Evolutionary conservation across 2,329 filamentous ascomycete species (phyloP), one percentile per base, ranked within the genome.

Genomic region (Myrmaecium sp.): DNA sequence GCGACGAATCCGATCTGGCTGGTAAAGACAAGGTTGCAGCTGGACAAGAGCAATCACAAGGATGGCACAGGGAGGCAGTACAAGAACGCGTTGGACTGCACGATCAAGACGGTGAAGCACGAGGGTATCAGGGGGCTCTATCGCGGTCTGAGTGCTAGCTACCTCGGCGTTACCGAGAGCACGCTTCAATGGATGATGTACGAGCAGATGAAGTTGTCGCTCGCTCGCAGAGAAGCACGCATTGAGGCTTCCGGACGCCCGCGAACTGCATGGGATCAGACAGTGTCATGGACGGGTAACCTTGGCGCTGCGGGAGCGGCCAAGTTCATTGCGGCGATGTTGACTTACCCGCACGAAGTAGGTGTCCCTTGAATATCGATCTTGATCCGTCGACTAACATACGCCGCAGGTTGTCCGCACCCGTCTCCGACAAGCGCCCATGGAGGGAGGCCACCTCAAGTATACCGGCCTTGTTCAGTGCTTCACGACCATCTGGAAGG

Each of bases 1-100:
- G 80, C 77, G 13, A 95, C 84, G 19, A 94, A 94, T 52, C 84
- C 84, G 2, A 93, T 95, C 44, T 95, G 84, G 84, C 67, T 95
- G 35, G 72, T 95, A 46, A 95, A 95, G 64, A 95, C 84, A 21
- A 65, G 84, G 17, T 51, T 95, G 40, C 84, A 95, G 55, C 67
- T 95, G 17, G 84, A 95, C 58, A 91, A 84, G 58, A 80, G 79
- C 45, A 68, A 72, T 27, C 76, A 75, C 10, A 66, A 69, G 39
- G 56, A 57, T 33, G 53, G 48, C 21, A 58, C 66, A 35, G 58
- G 64, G 32, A 64, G 84, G 27, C 72, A 72, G 43, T 94, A 95
- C 54, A 72, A 71, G 48, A 93, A 93, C 51, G 84, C 80, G 35
- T 66, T 74, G 52, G 84, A 95, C 52, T 95, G 84, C 50, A 71